Conservation (phyloP, 495 filamentous ascomycete genomes). For the Penicillium longicatenatum region DNA sequence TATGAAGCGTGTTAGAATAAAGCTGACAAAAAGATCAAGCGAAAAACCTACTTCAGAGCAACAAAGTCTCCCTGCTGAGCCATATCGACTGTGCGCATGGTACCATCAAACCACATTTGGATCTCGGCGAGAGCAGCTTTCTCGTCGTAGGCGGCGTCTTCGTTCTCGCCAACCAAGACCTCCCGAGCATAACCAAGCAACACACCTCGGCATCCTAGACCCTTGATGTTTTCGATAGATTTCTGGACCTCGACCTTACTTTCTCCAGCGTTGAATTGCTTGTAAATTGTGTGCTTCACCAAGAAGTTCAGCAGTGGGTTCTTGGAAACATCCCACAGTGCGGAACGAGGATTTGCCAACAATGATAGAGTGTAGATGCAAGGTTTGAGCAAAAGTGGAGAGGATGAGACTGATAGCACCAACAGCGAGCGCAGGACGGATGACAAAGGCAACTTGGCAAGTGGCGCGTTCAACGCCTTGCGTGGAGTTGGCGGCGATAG, state of each 20-base stretch:
- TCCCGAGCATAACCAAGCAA: slow-evolving; percentile 52
- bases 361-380: slow-evolving; percentile 67
- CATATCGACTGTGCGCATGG: slow-evolving; percentile 74
- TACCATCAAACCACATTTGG: slow-evolving; percentile 71
- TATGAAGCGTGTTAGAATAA: slow-evolving; percentile 23
- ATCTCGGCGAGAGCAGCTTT: slow-evolving; percentile 59
- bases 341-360: slow-evolving; percentile 68
- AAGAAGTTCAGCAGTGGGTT: slow-evolving; percentile 48
- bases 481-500: slow-evolving; percentile 22
- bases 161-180: slow-evolving; percentile 42
- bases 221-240: slow-evolving; percentile 45
- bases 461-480: slow-evolving; percentile 44
- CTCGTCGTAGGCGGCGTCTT: slow-evolving; percentile 33
- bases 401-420: slow-evolving; percentile 79
- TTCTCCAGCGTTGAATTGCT: slow-evolving; percentile 54
- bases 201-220: slow-evolving; percentile 49
- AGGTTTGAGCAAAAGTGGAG: slow-evolving; percentile 67
- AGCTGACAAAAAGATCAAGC: not conserved
- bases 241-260: slow-evolving; percentile 49
- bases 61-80: slow-evolving; percentile 78
- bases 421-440: slow-evolving; percentile 77
- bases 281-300: slow-evolving; percentile 52
- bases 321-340: slow-evolving; percentile 47
- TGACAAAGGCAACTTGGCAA: slow-evolving; percentile 72
- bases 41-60: slow-evolving; percentile 68